Percentiles rank a stretch among this genome's conserved stretches.
These are phyloP conservation scores for Talaromyces liani DNA, from an alignment of 495 filamentous ascomycete species.

Conservation along the genomic window DNA sequence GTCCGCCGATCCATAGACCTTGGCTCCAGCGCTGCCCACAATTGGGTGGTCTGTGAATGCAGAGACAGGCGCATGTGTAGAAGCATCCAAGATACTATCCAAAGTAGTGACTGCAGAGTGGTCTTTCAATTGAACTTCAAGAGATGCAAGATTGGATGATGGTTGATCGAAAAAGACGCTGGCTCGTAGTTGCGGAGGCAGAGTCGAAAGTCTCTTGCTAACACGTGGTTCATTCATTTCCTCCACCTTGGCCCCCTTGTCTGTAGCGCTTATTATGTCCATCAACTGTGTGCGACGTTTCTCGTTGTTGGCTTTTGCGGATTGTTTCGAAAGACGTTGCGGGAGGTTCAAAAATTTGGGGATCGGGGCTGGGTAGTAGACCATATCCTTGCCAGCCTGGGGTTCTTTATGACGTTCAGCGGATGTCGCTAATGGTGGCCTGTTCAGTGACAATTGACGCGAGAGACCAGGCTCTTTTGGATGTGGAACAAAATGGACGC, in stretches of 20 bases:
- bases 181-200: constrained; percentile 87
- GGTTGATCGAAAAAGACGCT: constrained; percentile 84
- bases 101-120: constrained; percentile 82
- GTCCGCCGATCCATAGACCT: constrained; percentile 51
- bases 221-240: constrained; percentile 7
- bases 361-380: constrained; percentile 92
- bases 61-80: constrained; percentile 80
- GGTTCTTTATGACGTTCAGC: constrained; percentile 58
- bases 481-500: constrained; percentile 66
- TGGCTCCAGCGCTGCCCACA: constrained; percentile 60
- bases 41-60: constrained; percentile 93
- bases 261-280: constrained; percentile 13
- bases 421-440: constrained; percentile 38
- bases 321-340: constrained; percentile 72
- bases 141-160: constrained; percentile 26
- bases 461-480: constrained; percentile 26
- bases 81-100: constrained; percentile 93
- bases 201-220: constrained; percentile 33
- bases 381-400: constrained; percentile 64
- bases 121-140: constrained; percentile 63
- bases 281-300: constrained; percentile 61
- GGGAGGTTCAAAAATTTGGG: constrained; percentile 90
- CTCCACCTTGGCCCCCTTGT: constrained; percentile 11
- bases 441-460: constrained; percentile 27
- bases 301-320: constrained; percentile 52